Evolutionary conservation across 768 basidiomycete genomes (phyloP).

Genomic region (Hericium coralloides): DNA sequence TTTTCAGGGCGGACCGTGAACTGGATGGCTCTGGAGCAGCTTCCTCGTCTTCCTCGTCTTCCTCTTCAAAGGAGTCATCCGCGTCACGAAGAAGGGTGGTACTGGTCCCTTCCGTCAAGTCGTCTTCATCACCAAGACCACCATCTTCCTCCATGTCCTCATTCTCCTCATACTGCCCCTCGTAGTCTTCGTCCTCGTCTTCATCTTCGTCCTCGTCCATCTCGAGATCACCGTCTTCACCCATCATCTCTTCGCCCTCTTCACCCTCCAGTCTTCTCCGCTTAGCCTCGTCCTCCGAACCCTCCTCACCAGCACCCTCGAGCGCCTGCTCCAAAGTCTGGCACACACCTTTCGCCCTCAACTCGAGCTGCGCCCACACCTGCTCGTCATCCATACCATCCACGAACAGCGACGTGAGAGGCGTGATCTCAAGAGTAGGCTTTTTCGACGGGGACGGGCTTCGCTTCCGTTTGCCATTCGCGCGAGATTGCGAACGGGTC

Average conservation of each 20-base stretch:
- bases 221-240: conserved; percentile 15
- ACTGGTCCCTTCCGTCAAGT: conserved; percentile 10
- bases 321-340: conserved; percentile 58
- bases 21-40: conserved; percentile 11
- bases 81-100: conserved; percentile 10
- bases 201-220: conserved; percentile 20
- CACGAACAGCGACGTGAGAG: conserved; percentile 63
- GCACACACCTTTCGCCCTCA: conserved; percentile 64
- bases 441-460: conserved; percentile 23
- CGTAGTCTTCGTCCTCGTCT: conserved; percentile 19
- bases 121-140: conserved; percentile 17
- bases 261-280: conserved; percentile 18
- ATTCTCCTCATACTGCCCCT: conserved; percentile 16
- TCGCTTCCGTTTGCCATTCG: conserved; percentile 34
- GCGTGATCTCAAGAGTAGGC: conserved; percentile 45
- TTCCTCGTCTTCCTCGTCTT: conserved; percentile 15
- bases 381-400: conserved; percentile 80
- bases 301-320: conserved; percentile 36
- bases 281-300: conserved; percentile 22
- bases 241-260: conserved; percentile 15
- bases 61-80: conserved; percentile 15
- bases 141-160: conserved; percentile 18
- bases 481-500: conserved; percentile 59
- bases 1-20: neutral
- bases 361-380: conserved; percentile 90